These are phyloP conservation scores for Lentinula detonsa DNA, from an alignment of 768 basidiomycete species.

Conservation along the genomic window DNA sequence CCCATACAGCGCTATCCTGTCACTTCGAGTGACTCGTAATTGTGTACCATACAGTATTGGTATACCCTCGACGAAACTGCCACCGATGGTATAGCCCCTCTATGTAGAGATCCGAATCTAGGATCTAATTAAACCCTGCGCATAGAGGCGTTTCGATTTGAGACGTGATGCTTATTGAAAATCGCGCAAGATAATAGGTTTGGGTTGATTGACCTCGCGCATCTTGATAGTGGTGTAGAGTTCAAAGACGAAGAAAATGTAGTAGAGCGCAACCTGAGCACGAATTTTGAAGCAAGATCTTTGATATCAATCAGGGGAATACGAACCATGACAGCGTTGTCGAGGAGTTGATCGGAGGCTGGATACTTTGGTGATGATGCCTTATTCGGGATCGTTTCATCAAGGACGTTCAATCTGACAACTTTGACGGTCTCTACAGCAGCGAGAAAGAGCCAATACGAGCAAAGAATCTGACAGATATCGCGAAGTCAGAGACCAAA, in stretches of 20 bases:
- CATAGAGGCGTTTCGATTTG: no score
- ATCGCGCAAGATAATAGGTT: background rate
- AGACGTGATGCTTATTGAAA: background rate
- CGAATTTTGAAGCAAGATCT: background rate
- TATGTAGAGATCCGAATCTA: no score
- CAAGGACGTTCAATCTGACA: conserved; percentile 6
- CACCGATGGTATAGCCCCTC: no score
- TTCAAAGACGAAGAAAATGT: conserved; percentile 17
- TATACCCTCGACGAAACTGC: no score
- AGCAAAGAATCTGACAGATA: background rate
- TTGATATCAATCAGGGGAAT: background rate
- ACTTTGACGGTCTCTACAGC: conserved; percentile 1
- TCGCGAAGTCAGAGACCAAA: background rate
- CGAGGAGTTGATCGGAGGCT: conserved; percentile 4
- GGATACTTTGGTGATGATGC: background rate
- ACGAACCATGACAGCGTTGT: conserved; percentile 6
- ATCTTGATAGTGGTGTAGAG: background rate
- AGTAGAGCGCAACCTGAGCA: background rate
- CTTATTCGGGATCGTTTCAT: conserved; percentile 4
- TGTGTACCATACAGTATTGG: no score
- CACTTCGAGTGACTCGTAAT: no score
- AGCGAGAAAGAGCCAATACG: conserved; percentile 3
- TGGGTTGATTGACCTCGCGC: background rate
- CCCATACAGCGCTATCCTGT: no score
- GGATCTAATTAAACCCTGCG: no score